phyloP scores from a whole-genome alignment of 2,329 filamentous ascomycete genomes.

The Westerdykella aurantiaca region DNA sequence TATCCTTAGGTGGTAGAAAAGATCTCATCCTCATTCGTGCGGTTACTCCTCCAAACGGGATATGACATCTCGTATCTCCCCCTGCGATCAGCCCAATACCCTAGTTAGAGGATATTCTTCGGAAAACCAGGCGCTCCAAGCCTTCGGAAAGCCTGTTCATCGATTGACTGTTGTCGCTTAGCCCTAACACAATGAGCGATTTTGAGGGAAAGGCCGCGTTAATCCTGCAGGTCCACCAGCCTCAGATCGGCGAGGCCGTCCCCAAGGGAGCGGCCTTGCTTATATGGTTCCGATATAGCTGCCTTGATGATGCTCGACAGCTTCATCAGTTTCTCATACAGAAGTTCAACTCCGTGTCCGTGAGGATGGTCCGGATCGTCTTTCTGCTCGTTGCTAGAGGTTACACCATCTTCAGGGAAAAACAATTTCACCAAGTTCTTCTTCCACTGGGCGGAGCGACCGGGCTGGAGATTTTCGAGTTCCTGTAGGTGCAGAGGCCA shows the following conservation, averaged over 20 bases:
- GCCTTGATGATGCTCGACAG: constrained; percentile 21
- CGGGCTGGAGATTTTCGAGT: constrained; percentile 21
- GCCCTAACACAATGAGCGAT: too few species aligned
- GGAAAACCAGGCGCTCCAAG: too few species aligned
- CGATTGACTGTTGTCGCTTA: too few species aligned
- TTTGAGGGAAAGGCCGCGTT: neutral
- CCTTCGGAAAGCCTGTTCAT: too few species aligned
- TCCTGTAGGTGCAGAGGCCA: constrained; percentile 25
- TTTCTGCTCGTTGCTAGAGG: constrained; percentile 3
- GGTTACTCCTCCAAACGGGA: too few species aligned
- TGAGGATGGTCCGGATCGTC: constrained; percentile 3
- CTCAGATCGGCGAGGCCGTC: neutral
- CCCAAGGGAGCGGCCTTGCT: neutral
- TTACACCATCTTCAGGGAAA: constrained; percentile 23
- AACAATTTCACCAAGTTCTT: constrained; percentile 18
- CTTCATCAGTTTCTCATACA: constrained; percentile 21
- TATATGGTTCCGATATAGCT: neutral
- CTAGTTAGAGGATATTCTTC: too few species aligned
- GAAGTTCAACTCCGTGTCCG: constrained; percentile 16
- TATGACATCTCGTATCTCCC: too few species aligned
- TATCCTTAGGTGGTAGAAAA: too few species aligned
- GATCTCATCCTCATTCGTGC: too few species aligned
- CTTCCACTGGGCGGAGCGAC: constrained; percentile 16
- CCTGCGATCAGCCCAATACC: too few species aligned
- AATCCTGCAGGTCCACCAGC: neutral